Base-by-base conservation (phyloP, 31 red algal species). In the Pterothamnion heteromorphum region DNA sequence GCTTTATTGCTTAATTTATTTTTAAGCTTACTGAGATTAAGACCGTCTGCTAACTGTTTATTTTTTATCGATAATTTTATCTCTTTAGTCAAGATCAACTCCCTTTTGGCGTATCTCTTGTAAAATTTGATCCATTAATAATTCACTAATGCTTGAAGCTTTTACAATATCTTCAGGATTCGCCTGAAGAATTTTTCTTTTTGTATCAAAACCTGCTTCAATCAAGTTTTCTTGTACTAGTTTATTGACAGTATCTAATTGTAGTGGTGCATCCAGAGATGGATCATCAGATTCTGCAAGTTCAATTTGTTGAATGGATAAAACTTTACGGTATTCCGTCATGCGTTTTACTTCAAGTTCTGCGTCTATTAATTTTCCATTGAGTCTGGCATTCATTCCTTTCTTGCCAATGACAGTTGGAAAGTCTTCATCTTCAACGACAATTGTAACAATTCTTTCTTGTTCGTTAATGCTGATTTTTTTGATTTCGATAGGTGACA, bases 231-330 rank as follows among this genome's bases (percentile, higher is more conserved):
- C 81, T 26, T 37, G 33, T 35, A 86, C 81, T 32, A 86, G 27
- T 39, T 86, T 39, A 86, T 34, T 37, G 23, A 35, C 81, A 34
- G 81, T 86, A 86, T 86, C 81, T 34, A 35, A 28, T 24, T 86
- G 28, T 35, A 86, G 36, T 32, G 28, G 28, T 86, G 30, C 35
- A 35, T 26, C 22, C 33, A 36, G 22, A 24, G 81, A 28, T 37
- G 35, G 23, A 35, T 32, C 27, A 36, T 37, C 81, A 86, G 36
- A 24, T 86, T 32, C 81, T 24, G 22, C 81, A 86, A 35, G 36
- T 24, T 24, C 31, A 26, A 32, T 86, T 37, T 32, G 28, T 86
- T 86, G 28, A 86, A 86, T 24, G 22, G 22, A 35, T 37, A 35
- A 28, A 35, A 24, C 36, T 39, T 86, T 35, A 37, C 36, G 22